Evolutionary conservation across 768 basidiomycete species (phyloP).

Genomic region (Cyathus striatus): DNA sequence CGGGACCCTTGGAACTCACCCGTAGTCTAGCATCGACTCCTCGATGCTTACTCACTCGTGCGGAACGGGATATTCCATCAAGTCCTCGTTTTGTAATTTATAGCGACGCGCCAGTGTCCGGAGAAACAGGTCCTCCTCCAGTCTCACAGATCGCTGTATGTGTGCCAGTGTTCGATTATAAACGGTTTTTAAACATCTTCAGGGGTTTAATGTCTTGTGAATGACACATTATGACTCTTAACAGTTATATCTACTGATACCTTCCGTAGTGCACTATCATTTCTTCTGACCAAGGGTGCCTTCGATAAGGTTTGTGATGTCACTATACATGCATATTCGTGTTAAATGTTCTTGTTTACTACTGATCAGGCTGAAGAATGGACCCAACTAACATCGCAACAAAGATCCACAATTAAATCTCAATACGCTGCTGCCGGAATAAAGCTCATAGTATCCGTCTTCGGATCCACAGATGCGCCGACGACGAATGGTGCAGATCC

Average conservation of each 20-base stretch:
- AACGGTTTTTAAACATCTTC: not conserved
- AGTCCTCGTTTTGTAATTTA: constrained; percentile 50
- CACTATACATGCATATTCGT: too few relatives aligned
- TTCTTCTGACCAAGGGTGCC: constrained; percentile 50
- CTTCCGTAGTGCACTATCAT: constrained; percentile 37
- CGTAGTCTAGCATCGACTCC: too few relatives aligned
- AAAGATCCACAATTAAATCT: constrained; percentile 43
- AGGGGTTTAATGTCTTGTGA: constrained; percentile 62
- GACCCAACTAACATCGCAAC: constrained; percentile 36
- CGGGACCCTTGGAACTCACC: too few relatives aligned
- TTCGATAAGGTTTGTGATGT: constrained; percentile 58
- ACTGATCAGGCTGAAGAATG: constrained; percentile 42
- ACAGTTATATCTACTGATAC: constrained; percentile 1
- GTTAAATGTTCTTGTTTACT: not conserved
- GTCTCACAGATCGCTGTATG: constrained; percentile 37
- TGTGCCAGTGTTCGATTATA: not conserved
- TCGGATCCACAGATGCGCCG: constrained; percentile 53
- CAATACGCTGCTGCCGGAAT: constrained; percentile 58
- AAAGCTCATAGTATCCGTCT: constrained; percentile 55
- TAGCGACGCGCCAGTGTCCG: constrained; percentile 32
- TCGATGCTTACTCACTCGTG: too few relatives aligned
- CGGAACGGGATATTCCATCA: too few relatives aligned
- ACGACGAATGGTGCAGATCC: constrained; percentile 59
- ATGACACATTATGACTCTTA: too few relatives aligned
- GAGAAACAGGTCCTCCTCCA: constrained; percentile 42